Percentiles rank a stretch among this genome's conserved stretches.
Evolutionary conservation across 305 asterid species (phyloP).

Genomic region (Fraxinus latifolia): DNA sequence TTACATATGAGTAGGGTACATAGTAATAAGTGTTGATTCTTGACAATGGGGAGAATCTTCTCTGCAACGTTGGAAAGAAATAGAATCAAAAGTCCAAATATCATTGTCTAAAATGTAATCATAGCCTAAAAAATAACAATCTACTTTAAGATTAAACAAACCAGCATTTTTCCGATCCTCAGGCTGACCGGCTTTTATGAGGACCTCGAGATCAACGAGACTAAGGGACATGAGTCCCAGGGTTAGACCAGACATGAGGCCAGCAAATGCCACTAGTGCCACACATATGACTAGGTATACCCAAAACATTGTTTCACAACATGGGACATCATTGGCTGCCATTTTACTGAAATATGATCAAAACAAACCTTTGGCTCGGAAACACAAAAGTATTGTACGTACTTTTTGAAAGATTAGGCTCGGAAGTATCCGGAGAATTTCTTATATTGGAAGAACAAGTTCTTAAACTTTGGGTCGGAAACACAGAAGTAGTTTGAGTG

Average conservation of each 20-base stretch:
- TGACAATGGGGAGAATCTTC: conserved; percentile 73
- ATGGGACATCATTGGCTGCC: conserved; percentile 93
- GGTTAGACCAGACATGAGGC: conserved; percentile 84
- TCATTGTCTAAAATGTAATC: neutral
- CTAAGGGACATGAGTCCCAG: conserved; percentile 86
- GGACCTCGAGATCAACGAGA: conserved; percentile 81
- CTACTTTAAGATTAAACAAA: conserved; percentile 5
- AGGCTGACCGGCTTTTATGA: conserved; percentile 67
- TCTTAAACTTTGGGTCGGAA: neutral
- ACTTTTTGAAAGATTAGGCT: neutral
- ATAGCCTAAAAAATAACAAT: neutral
- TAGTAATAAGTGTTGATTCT: conserved; percentile 72
- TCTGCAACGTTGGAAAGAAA: conserved; percentile 31
- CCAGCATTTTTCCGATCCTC: conserved; percentile 66
- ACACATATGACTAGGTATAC: conserved; percentile 50
- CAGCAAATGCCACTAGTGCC: conserved; percentile 68
- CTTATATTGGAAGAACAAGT: neutral
- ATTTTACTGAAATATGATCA: conserved; percentile 21
- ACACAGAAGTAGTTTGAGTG: neutral
- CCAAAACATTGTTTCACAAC: conserved; percentile 83
- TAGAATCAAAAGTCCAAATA: neutral
- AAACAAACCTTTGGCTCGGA: neutral
- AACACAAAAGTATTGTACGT: neutral
- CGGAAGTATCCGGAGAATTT: neutral
- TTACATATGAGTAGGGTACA: conserved; percentile 81